A percentile compares a stretch with the other conserved stretches of the same genome.
Evolutionary conservation across 345 rosid genomes (phyloP).

Genomic region (Rhizophora mangle): DNA sequence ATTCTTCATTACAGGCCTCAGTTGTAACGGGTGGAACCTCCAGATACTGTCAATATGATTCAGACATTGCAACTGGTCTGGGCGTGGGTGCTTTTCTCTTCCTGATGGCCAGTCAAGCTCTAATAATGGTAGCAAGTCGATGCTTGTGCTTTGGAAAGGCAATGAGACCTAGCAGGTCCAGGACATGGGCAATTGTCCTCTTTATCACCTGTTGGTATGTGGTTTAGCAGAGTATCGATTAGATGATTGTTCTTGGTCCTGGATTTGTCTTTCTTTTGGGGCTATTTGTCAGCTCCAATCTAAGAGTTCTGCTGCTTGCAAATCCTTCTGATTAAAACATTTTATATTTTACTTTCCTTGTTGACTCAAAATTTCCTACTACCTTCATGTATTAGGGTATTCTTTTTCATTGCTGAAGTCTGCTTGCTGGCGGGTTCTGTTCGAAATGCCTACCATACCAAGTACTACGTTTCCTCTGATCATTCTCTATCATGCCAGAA

Average conservation of each 20-base stretch:
- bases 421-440: slow-evolving; percentile 89
- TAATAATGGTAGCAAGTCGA: slow-evolving; percentile 60
- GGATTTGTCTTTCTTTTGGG: neutral
- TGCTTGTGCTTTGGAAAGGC: slow-evolving; percentile 87
- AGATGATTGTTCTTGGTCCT: neutral
- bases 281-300: neutral
- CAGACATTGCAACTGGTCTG: slow-evolving; percentile 73
- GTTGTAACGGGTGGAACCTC: slow-evolving; percentile 11
- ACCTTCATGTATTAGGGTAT: slow-evolving; percentile 50
- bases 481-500: slow-evolving; percentile 43
- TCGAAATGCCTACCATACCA: slow-evolving; percentile 82
- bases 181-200: slow-evolving; percentile 71
- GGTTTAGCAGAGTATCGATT: neutral
- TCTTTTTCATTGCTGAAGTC: slow-evolving; percentile 76
- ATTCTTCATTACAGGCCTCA: slow-evolving; percentile 19
- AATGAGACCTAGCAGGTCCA: slow-evolving; percentile 66
- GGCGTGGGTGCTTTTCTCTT: slow-evolving; percentile 65
- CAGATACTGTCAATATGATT: slow-evolving; percentile 64
- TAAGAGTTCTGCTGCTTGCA: neutral
- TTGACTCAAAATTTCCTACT: neutral
- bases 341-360: too few species aligned
- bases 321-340: neutral
- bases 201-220: slow-evolving; percentile 78
- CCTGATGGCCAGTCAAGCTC: slow-evolving; percentile 63
- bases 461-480: slow-evolving; percentile 34